These are phyloP conservation scores for Clonostachys sp. DNA, from an alignment of 2,329 filamentous ascomycete species.

Conservation along the genomic window DNA sequence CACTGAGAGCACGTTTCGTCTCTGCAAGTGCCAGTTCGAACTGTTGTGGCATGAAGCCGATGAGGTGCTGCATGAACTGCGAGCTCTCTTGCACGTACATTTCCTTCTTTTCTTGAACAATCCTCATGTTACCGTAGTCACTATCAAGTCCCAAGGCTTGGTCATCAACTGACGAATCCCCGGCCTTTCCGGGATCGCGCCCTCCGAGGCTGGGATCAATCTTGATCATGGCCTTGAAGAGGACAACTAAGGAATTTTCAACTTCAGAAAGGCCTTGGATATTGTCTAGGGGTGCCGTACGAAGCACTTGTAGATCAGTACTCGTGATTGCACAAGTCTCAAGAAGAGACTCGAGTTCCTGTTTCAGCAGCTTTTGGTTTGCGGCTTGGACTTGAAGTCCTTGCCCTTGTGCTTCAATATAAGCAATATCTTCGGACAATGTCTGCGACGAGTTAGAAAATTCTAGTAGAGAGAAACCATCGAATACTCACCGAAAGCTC, in stretches of 20 bases:
- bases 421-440: constrained; percentile 90
- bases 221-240: constrained; percentile 90
- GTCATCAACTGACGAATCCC: constrained; percentile 38
- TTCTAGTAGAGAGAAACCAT: not conserved
- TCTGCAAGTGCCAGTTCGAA: constrained; percentile 74
- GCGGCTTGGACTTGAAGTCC: constrained; percentile 95
- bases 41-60: constrained; percentile 75
- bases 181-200: constrained; percentile 40
- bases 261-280: constrained; percentile 69
- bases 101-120: constrained; percentile 90
- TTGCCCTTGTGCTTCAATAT: constrained; percentile 95
- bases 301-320: constrained; percentile 68
- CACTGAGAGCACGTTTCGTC: constrained; percentile 60
- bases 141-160: constrained; percentile 54
- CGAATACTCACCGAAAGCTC: constrained; percentile 71
- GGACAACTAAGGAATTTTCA: constrained; percentile 69
- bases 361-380: constrained; percentile 90
- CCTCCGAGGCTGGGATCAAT: constrained; percentile 78
- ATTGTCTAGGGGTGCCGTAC: constrained; percentile 68
- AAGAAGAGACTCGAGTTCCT: constrained; percentile 83
- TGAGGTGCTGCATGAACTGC: constrained; percentile 73
- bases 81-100: constrained; percentile 75
- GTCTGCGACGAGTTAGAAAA: constrained; percentile 49
- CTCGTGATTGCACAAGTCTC: constrained; percentile 86
- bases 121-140: constrained; percentile 85